These are phyloP conservation scores for Colletotrichum sansevieriae DNA, from an alignment of 2,329 filamentous ascomycete genomes.

Conservation along the genomic window DNA sequence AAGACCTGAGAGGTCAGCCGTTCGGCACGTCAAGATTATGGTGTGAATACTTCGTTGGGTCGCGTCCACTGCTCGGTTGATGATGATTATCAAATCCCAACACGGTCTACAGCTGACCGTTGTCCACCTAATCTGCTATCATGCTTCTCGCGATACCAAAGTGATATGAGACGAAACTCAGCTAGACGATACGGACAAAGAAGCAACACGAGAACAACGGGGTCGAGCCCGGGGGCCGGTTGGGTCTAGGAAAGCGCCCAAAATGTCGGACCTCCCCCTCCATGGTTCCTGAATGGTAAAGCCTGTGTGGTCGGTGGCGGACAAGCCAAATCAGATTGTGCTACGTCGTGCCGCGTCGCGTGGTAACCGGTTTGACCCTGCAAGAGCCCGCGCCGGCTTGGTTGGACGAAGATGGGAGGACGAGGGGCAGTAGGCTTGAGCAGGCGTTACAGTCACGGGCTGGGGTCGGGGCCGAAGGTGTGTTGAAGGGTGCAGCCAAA, in stretches of 20 bases:
- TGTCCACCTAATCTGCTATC: background rate
- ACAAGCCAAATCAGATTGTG: constrained; percentile 17
- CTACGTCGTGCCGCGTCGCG: constrained; percentile 9
- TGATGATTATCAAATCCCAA: background rate
- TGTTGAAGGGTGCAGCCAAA: constrained; percentile 1
- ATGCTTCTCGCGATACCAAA: constrained; percentile 4
- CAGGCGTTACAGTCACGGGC: background rate
- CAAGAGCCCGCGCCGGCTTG: constrained; percentile 5
- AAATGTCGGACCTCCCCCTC: background rate
- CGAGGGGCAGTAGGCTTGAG: constrained; percentile 1
- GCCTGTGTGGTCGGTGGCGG: constrained; percentile 6
- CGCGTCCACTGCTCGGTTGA: background rate
- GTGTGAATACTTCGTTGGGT: background rate
- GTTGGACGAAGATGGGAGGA: constrained; percentile 1
- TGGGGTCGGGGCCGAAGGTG: constrained; percentile 1
- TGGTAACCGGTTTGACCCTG: background rate
- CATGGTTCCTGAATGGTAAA: background rate
- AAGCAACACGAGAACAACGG: constrained; percentile 4
- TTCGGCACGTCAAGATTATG: constrained; percentile 8
- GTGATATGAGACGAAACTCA: constrained; percentile 8
- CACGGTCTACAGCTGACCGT: background rate
- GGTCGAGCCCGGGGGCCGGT: background rate
- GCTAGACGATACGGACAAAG: constrained; percentile 13
- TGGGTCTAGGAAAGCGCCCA: constrained; percentile 1
- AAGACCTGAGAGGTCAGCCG: background rate